A percentile compares a stretch with the other conserved stretches of the same genome.
Conservation (phyloP, 1,284 basidiomycete genomes). For the Mrakiaceae sp. region DNA sequence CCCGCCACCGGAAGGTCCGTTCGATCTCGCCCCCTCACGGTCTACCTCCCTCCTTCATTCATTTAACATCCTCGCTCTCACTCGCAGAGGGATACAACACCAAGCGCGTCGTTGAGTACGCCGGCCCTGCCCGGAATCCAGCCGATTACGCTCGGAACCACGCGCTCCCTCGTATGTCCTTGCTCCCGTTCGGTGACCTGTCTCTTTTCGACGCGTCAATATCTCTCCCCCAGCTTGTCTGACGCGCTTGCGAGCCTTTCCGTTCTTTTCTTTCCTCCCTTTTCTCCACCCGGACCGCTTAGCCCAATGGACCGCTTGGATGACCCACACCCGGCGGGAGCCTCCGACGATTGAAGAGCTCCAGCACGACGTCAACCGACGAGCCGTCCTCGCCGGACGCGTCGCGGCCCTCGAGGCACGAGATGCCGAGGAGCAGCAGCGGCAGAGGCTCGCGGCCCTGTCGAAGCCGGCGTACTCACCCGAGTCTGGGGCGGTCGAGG, state of each 20-base stretch:
- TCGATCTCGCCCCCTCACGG: background rate
- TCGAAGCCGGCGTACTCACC: no score
- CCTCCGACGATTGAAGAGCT: slow-evolving; percentile 1
- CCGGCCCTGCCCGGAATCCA: background rate
- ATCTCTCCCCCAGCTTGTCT: background rate
- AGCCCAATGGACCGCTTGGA: slow-evolving; percentile 5
- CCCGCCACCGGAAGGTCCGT: background rate
- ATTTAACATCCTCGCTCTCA: background rate
- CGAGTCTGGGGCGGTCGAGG: no score
- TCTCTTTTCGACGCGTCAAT: background rate
- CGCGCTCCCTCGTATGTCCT: no score
- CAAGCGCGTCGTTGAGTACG: background rate
- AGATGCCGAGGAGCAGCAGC: background rate
- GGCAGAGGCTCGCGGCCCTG: background rate
- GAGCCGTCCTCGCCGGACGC: background rate
- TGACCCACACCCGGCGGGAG: background rate
- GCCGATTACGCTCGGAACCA: no score
- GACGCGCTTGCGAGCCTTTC: background rate
- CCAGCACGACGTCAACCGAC: background rate
- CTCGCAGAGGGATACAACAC: no score
- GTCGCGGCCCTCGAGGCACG: background rate
- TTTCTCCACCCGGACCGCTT: no score
- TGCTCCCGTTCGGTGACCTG: no score
- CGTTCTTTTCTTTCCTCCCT: background rate
- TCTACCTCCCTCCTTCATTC: background rate